Conservation (phyloP, 352 stramenopile genomes). For the Phytopythium montanum region DNA sequence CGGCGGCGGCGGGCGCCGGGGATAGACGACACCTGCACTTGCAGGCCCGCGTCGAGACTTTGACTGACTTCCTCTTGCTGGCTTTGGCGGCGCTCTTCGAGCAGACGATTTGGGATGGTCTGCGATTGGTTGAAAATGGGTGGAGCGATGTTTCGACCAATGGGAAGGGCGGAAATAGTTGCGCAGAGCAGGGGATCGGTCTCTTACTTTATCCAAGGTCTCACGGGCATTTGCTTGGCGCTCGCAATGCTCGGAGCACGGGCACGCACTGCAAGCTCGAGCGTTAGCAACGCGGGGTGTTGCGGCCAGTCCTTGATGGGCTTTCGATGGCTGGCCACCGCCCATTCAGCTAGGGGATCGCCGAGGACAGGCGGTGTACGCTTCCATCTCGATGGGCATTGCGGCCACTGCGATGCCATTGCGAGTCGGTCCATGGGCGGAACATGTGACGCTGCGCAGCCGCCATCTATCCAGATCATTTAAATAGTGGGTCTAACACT, state of each 20-base stretch:
- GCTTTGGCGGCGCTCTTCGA: neutral
- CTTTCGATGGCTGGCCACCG: too few species aligned
- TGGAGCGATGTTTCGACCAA: neutral
- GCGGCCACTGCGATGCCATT: neutral
- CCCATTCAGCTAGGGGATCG: too few species aligned
- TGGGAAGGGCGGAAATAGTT: neutral
- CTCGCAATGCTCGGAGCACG: too few species aligned
- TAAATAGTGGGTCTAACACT: neutral
- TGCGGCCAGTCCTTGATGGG: too few species aligned
- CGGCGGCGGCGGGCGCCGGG: neutral
- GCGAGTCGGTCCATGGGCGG: neutral
- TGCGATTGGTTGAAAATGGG: slow-evolving; percentile 2
- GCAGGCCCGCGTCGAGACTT: neutral
- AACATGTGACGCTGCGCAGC: neutral
- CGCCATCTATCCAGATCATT: neutral
- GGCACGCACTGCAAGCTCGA: too few species aligned
- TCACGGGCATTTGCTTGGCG: too few species aligned
- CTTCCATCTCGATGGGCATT: too few species aligned
- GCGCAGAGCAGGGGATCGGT: neutral
- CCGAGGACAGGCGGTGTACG: too few species aligned
- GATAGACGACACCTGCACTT: neutral
- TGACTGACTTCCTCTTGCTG: slow-evolving; percentile 1
- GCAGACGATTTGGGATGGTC: neutral
- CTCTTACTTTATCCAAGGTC: too few species aligned
- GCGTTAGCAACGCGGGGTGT: too few species aligned